Percentiles rank a stretch among this genome's conserved stretches.
Conservation (phyloP, 768 basidiomycete species). For the Suillus lakei region DNA sequence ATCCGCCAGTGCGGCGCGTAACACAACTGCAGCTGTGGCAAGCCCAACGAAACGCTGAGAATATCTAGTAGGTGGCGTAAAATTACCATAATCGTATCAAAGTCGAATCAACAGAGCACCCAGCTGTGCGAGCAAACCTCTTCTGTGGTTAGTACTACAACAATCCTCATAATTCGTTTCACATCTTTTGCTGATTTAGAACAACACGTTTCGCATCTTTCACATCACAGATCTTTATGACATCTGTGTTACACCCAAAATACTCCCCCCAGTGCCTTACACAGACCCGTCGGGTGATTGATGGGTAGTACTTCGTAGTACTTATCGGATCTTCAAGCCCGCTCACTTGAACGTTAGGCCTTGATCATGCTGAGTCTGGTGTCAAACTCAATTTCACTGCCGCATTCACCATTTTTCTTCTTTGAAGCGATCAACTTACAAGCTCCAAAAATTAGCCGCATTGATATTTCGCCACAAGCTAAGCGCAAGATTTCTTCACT, state of each 20-base stretch:
- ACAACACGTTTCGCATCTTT: constrained; percentile 1
- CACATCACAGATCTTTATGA: not conserved
- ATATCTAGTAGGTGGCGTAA: constrained; percentile 1
- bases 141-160: not conserved
- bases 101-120: not conserved
- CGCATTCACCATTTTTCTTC: not conserved
- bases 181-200: constrained; percentile 4
- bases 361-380: not conserved
- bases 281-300: not conserved
- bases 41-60: constrained; percentile 4
- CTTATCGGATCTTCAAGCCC: not conserved
- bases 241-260: not conserved
- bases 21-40: constrained; percentile 4
- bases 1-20: constrained; percentile 7
- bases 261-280: not conserved
- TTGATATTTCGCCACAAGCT: not conserved
- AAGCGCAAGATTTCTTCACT: not conserved
- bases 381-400: not conserved
- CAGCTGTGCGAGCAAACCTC: not conserved
- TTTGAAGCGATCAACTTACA: not conserved
- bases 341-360: not conserved
- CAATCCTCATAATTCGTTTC: not conserved
- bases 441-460: not conserved
- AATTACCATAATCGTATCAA: constrained; percentile 3
- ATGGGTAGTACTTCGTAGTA: not conserved